These are phyloP conservation scores for Exophiala sp. DNA, from an alignment of 2,329 filamentous ascomycete species.

Conservation along the genomic window DNA sequence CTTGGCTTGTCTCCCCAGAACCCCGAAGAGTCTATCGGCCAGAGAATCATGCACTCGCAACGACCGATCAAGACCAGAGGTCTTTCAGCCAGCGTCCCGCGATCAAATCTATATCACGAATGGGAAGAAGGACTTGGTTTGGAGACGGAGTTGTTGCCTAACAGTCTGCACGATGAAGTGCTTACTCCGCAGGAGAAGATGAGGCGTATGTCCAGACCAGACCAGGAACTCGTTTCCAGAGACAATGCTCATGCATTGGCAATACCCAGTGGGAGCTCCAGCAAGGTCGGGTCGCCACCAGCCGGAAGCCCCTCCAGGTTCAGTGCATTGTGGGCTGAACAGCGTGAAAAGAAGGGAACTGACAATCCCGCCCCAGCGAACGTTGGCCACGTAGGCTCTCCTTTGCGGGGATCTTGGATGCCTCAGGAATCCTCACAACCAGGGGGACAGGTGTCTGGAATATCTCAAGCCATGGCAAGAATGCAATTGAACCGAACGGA, in stretches of 20 bases:
- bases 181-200: constrained; percentile 60
- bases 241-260: constrained; percentile 51
- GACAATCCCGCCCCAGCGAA: constrained; percentile 45
- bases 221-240: constrained; percentile 48
- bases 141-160: constrained; percentile 85
- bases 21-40: constrained; percentile 64
- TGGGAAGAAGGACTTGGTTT: constrained; percentile 69
- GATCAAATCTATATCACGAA: constrained; percentile 48
- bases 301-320: constrained; percentile 60
- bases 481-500: constrained; percentile 42
- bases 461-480: constrained; percentile 29
- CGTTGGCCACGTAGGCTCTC: constrained; percentile 62
- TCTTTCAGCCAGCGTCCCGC: constrained; percentile 60
- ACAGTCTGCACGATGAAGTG: constrained; percentile 60
- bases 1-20: constrained; percentile 59
- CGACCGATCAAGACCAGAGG: constrained; percentile 50
- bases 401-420: constrained; percentile 58
- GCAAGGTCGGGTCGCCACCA: constrained; percentile 54
- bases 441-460: constrained; percentile 25
- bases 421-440: constrained; percentile 18
- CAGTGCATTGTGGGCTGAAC: constrained; percentile 56
- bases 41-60: constrained; percentile 62
- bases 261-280: constrained; percentile 46
- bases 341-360: constrained; percentile 50
- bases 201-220: constrained; percentile 57